Conservation (phyloP, 176 grass and related monocot species). For the Raddia guianensis region DNA sequence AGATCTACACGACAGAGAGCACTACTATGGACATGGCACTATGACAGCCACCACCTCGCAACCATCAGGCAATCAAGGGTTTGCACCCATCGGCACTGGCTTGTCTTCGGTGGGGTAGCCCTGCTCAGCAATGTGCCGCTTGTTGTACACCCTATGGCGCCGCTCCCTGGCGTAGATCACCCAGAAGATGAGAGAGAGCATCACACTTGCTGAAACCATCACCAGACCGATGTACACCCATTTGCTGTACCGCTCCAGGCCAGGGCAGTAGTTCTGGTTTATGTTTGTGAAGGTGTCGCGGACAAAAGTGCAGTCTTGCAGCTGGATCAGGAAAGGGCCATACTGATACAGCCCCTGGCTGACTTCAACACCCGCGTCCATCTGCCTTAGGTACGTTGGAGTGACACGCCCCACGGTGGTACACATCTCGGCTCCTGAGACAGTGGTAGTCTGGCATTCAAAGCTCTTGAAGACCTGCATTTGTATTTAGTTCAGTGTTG, state of each 20-base stretch:
- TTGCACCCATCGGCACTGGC: neutral
- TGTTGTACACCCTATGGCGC: slow-evolving; percentile 72
- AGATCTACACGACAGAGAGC: slow-evolving; percentile 25
- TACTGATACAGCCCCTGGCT: slow-evolving; percentile 80
- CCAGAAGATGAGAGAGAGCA: slow-evolving; percentile 87
- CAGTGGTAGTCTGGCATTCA: slow-evolving; percentile 48
- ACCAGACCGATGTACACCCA: slow-evolving; percentile 84
- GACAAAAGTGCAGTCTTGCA: slow-evolving; percentile 85
- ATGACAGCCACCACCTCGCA: neutral
- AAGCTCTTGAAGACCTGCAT: slow-evolving; percentile 73
- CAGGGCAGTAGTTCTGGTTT: slow-evolving; percentile 67
- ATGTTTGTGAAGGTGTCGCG: slow-evolving; percentile 78
- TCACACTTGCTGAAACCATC: slow-evolving; percentile 68
- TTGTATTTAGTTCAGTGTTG: neutral
- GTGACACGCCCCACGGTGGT: slow-evolving; percentile 60
- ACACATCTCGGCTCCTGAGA: slow-evolving; percentile 63
- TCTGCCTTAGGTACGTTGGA: slow-evolving; percentile 64
- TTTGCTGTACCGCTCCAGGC: slow-evolving; percentile 68
- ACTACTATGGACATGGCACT: neutral
- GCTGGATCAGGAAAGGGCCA: slow-evolving; percentile 72
- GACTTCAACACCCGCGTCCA: slow-evolving; percentile 57
- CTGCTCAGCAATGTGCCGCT: slow-evolving; percentile 41
- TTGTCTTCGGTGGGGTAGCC: slow-evolving; percentile 50
- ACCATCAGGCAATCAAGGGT: slow-evolving; percentile 32
- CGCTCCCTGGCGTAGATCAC: slow-evolving; percentile 83